phyloP scores from a whole-genome alignment of 106 monocot species.

The Gastrodia elata region DNA sequence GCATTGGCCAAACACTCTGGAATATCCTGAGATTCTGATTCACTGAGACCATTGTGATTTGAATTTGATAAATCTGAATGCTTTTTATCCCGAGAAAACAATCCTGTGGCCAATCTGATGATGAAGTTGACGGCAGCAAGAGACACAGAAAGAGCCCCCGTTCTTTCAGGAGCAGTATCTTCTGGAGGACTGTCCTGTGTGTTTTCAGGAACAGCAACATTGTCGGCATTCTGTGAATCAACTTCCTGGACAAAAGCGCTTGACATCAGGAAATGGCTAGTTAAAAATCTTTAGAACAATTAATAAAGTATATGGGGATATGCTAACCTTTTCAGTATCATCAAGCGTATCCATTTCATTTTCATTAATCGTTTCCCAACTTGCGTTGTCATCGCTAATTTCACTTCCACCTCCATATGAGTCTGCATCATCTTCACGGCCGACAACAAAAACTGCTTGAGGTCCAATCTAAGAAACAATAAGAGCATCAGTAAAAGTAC shows the following conservation, averaged over 20 bases:
- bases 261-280: constrained; percentile 3
- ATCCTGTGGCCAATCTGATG: constrained; percentile 54
- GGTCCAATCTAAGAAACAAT: constrained; percentile 45
- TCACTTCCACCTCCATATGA: constrained; percentile 62
- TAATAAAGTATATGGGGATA: constrained; percentile 5
- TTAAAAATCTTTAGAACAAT: background rate
- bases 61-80: constrained; percentile 15
- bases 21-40: constrained; percentile 17
- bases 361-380: constrained; percentile 89
- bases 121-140: constrained; percentile 53
- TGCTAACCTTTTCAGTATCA: constrained; percentile 36
- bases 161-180: constrained; percentile 16
- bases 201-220: constrained; percentile 18
- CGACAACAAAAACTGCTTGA: constrained; percentile 88
- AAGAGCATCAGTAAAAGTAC: background rate
- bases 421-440: constrained; percentile 67
- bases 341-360: constrained; percentile 42
- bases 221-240: constrained; percentile 14
- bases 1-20: constrained; percentile 10
- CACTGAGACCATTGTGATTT: constrained; percentile 4
- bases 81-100: constrained; percentile 44
- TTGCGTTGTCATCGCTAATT: constrained; percentile 50
- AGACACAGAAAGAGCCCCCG: constrained; percentile 40
- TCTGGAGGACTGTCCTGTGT: constrained; percentile 13
- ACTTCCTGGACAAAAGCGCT: constrained; percentile 34